phyloP scores from a whole-genome alignment of 2,329 filamentous ascomycete genomes.

The Mariannaea elegans region DNA sequence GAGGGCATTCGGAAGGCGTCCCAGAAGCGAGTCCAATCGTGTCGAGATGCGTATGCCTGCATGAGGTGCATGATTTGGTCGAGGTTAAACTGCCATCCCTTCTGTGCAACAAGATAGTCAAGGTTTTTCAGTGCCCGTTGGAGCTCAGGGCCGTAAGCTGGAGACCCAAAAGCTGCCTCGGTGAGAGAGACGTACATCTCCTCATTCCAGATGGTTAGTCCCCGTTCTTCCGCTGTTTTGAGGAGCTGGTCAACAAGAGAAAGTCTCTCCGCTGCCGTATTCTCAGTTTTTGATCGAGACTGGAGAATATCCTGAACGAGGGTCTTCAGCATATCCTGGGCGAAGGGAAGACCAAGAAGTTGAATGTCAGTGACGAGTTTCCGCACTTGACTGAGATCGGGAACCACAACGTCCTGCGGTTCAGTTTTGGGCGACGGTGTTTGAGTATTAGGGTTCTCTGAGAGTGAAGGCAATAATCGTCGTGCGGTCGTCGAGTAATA shows the following conservation, averaged over 20 bases:
- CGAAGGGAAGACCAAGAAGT: constrained; percentile 47
- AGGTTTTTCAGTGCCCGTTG: constrained; percentile 54
- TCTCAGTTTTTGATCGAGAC: constrained; percentile 28
- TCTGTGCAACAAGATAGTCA: constrained; percentile 53
- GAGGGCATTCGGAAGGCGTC: constrained; percentile 65
- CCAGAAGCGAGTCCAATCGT: constrained; percentile 68
- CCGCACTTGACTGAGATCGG: constrained; percentile 34
- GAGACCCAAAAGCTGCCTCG: constrained; percentile 47
- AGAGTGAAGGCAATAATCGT: constrained; percentile 27
- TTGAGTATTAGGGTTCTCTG: background rate
- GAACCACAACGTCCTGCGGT: background rate
- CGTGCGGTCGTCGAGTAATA: constrained; percentile 46
- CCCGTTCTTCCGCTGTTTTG: constrained; percentile 55
- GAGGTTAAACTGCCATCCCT: constrained; percentile 48
- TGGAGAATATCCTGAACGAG: constrained; percentile 52
- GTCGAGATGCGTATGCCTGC: constrained; percentile 54
- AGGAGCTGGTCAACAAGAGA: constrained; percentile 55
- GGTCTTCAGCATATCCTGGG: constrained; percentile 45
- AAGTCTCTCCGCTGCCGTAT: constrained; percentile 43
- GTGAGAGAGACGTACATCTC: constrained; percentile 61
- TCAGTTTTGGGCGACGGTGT: background rate
- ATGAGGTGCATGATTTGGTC: constrained; percentile 54
- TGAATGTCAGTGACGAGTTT: constrained; percentile 51
- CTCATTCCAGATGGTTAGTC: constrained; percentile 52
- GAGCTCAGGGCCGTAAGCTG: constrained; percentile 45